phyloP scores from a whole-genome alignment of 805 yeast genomes.

The Yarrowia phangngaensis region DNA sequence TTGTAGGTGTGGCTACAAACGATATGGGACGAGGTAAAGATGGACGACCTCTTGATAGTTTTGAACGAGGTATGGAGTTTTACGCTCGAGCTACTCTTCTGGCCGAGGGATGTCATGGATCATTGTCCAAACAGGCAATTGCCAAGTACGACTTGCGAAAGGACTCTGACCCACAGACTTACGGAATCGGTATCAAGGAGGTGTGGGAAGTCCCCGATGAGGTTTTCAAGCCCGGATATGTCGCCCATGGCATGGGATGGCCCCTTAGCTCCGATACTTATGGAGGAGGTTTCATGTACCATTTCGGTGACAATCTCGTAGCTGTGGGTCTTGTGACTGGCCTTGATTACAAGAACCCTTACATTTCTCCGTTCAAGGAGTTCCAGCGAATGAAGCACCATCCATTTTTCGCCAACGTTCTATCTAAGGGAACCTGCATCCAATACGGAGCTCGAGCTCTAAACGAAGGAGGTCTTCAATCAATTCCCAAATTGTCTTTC shows the following conservation, averaged over 20 bases:
- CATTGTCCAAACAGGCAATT: conserved; percentile 74
- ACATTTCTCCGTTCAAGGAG: conserved; percentile 91
- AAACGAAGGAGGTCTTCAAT: conserved; percentile 95
- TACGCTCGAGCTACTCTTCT: conserved; percentile 83
- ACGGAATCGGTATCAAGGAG: conserved; percentile 94
- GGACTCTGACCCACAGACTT: conserved; percentile 70
- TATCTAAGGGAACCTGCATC: conserved; percentile 87
- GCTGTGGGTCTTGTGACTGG: conserved; percentile 94
- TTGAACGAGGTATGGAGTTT: conserved; percentile 96
- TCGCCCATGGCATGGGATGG: conserved; percentile 84
- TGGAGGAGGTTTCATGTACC: conserved; percentile 97
- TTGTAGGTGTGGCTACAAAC: conserved; percentile 88
- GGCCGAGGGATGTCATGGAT: conserved; percentile 99
- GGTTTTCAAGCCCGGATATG: conserved; percentile 74
- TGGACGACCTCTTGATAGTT: conserved; percentile 75
- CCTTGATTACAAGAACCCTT: conserved; percentile 90
- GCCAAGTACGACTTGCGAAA: conserved; percentile 63
- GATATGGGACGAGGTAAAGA: conserved; percentile 80
- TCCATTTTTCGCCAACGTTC: conserved; percentile 68
- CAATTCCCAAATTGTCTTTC: conserved; percentile 83
- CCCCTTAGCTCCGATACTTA: conserved; percentile 72
- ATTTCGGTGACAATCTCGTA: conserved; percentile 89
- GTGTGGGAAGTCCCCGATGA: conserved; percentile 92
- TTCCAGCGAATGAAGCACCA: conserved; percentile 92
- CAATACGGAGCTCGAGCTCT: conserved; percentile 94